Base-by-base conservation (phyloP, 352 stramenopile genomes). In the Phytophthora pistaciae region DNA sequence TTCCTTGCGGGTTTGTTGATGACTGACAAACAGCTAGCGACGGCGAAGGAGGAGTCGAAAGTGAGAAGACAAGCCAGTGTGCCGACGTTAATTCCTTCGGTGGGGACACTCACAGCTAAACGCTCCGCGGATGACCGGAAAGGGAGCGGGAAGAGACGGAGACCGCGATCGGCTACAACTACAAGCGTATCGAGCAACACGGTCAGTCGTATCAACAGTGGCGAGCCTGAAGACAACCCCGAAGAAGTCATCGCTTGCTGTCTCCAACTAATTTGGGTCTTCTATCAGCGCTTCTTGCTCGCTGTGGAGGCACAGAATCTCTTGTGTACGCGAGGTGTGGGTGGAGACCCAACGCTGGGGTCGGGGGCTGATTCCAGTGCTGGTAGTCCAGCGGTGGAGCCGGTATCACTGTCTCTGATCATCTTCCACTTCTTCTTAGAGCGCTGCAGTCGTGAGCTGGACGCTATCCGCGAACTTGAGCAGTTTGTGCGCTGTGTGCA, bases 241-340 rank as follows among this genome's bases (percentile, higher is more conserved):
- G 29, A 71, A 46, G 49, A 75, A 49, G 23, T 75, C 9, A 14
- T 75, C 8, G 20, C 42, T 20, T 49, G 56, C 6, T 79, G 74
- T 58, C 59, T 75, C n/a, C 73, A 87, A 46, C 54, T 92, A 14
- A 72, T 87, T 2, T 86, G 74, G 75, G 54, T 72, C 7, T 84
- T 92, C 53, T 91, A 91, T 58, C 81, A 91, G 48, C 79, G 79
- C 13, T 90, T 90, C 53, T 60, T 91, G 6, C 78, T 89, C 54
- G 75, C 73, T 3, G 68, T 85, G 27, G 85, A 92, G 61, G 82
- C 75, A 5, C 58, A 73, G 18, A 57, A 50, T 11, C 56, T 87
- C 1, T 23, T 79, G 5, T 55, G 58, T 10, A 64, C 23, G 8
- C 63, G 64, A 25, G 48, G 58, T 33, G 25, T 77, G n/a, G 60